Conservation (phyloP, 148 eudicot genomes). For the Rhododendron simsii region DNA sequence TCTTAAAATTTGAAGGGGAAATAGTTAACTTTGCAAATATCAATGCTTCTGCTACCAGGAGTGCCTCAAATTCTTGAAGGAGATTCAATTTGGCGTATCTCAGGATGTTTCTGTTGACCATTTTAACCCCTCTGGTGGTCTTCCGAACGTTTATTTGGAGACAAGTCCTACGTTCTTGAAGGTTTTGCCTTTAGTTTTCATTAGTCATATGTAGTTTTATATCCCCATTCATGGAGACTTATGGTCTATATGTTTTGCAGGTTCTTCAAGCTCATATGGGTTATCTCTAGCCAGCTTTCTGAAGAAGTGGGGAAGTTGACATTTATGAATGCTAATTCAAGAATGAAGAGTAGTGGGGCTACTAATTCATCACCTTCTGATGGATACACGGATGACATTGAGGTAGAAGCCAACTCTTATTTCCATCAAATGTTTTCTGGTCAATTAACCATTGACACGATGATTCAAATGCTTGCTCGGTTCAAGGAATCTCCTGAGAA, state of each 20-base stretch:
- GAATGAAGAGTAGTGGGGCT: slow-evolving; percentile 47
- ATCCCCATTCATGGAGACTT: not conserved
- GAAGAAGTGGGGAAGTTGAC: slow-evolving; percentile 68
- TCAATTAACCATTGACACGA: slow-evolving; percentile 56
- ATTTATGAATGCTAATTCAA: slow-evolving; percentile 35
- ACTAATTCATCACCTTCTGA: slow-evolving; percentile 45
- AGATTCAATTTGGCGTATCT: slow-evolving; percentile 37
- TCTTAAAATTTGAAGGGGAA: not conserved
- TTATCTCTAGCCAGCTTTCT: slow-evolving; percentile 43
- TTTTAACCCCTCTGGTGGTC: slow-evolving; percentile 42
- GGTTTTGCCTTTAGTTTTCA: slow-evolving; percentile 39
- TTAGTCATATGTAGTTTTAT: not conserved
- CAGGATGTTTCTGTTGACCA: slow-evolving; percentile 45
- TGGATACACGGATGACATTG: slow-evolving; percentile 63
- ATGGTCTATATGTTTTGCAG: slow-evolving; percentile 32
- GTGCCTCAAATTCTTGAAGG: slow-evolving; percentile 66
- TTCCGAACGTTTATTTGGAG: slow-evolving; percentile 38
- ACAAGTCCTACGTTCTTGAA: slow-evolving; percentile 50
- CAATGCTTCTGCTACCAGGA: slow-evolving; percentile 42
- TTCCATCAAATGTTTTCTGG: slow-evolving; percentile 91
- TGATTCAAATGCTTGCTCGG: slow-evolving; percentile 87
- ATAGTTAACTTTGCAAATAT: not conserved
- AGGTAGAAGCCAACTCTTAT: slow-evolving; percentile 78
- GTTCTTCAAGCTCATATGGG: slow-evolving; percentile 66
- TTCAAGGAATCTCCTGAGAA: slow-evolving; percentile 75